Conservation (phyloP, 2,329 filamentous ascomycete genomes). For the Claviceps sp. region DNA sequence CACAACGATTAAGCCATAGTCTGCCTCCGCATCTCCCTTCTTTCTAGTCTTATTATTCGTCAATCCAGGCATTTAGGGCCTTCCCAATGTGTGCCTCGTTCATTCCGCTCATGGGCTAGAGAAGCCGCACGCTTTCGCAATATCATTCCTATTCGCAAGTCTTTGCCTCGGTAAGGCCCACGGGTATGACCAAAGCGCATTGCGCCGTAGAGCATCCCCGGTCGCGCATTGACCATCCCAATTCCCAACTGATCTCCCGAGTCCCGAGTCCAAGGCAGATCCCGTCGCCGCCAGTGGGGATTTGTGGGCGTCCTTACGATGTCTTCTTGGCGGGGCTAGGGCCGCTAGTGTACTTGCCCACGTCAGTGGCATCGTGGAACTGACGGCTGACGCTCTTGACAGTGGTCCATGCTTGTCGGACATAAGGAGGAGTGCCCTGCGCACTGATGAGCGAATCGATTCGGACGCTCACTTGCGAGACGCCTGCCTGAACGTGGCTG, state of each 20-base stretch:
- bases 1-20: too few relatives aligned
- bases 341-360: slow-evolving; percentile 56
- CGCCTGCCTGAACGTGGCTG: slow-evolving; percentile 76
- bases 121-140: too few relatives aligned
- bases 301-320: slow-evolving; percentile 17
- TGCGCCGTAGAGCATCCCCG: too few relatives aligned
- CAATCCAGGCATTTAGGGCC: too few relatives aligned
- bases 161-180: too few relatives aligned
- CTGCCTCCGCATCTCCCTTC: not conserved
- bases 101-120: too few relatives aligned
- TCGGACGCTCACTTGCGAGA: slow-evolving; percentile 57
- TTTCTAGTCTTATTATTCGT: too few relatives aligned
- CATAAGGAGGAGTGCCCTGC: slow-evolving; percentile 72
- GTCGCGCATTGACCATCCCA: not conserved
- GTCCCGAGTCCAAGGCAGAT: not conserved
- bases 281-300: not conserved
- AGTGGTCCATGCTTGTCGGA: slow-evolving; percentile 65
- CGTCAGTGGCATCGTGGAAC: slow-evolving; percentile 67
- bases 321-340: slow-evolving; percentile 37
- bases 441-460: slow-evolving; percentile 72
- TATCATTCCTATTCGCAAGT: too few relatives aligned
- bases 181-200: too few relatives aligned
- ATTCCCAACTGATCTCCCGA: not conserved
- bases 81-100: too few relatives aligned
- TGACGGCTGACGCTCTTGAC: slow-evolving; percentile 62